Conservation (phyloP, 2,329 filamentous ascomycete genomes). For the Zymoseptoria pseudotritici region DNA sequence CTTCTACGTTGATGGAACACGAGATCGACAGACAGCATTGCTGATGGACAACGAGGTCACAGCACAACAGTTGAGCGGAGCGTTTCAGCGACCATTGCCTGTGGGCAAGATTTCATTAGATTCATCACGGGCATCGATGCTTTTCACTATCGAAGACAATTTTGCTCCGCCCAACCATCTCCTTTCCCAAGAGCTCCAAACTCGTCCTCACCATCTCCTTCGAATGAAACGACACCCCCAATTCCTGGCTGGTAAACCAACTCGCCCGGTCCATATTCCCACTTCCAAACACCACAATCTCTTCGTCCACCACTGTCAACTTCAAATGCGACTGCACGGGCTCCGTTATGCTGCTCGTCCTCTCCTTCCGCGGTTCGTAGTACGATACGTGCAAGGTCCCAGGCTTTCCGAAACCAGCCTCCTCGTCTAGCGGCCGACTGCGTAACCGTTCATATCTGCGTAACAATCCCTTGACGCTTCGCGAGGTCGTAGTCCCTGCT, state of each 20-base stretch:
- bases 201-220: constrained; percentile 22
- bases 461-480: constrained; percentile 55
- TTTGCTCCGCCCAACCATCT: background rate
- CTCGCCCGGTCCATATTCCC: constrained; percentile 80
- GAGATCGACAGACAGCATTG: background rate
- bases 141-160: background rate
- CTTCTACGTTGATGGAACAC: background rate
- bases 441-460: constrained; percentile 42
- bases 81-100: background rate
- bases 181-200: background rate
- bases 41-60: background rate
- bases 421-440: constrained; percentile 29
- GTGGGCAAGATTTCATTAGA: background rate
- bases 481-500: constrained; percentile 63
- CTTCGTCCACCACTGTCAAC: constrained; percentile 63
- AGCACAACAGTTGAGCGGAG: background rate
- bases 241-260: constrained; percentile 80
- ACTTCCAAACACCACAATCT: constrained; percentile 63
- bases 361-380: constrained; percentile 42
- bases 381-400: constrained; percentile 54
- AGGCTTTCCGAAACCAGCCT: constrained; percentile 36
- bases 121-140: background rate
- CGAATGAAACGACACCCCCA: constrained; percentile 56
- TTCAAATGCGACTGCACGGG: constrained; percentile 73
- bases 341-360: constrained; percentile 30